A percentile compares a stretch with the other conserved stretches of the same genome.
These are phyloP conservation scores for Curvularia spicifera DNA, from an alignment of 2,329 filamentous ascomycete genomes.

Conservation along the genomic window DNA sequence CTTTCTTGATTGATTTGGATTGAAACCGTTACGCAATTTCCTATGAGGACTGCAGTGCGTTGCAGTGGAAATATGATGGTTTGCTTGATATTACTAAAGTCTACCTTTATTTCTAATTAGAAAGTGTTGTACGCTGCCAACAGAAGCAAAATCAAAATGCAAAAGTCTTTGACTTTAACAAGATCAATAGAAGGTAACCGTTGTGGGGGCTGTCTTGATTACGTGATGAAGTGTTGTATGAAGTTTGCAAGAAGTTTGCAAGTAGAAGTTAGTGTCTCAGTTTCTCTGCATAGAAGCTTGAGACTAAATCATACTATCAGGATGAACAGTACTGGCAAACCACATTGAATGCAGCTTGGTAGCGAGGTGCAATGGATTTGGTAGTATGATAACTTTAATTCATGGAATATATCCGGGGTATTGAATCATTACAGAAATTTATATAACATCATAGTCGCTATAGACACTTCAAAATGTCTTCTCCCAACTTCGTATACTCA, in stretches of 20 bases:
- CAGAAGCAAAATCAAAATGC: too few relatives aligned
- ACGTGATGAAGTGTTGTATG: too few relatives aligned
- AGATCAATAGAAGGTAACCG: too few relatives aligned
- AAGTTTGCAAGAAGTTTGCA: too few relatives aligned
- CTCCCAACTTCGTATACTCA: neutral
- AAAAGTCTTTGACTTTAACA: too few relatives aligned
- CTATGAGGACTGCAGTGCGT: neutral
- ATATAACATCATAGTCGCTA: neutral
- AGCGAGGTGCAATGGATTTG: neutral
- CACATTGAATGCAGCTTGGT: neutral
- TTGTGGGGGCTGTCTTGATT: too few relatives aligned
- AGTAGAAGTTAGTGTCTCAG: too few relatives aligned
- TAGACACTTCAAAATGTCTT: neutral
- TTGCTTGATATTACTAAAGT: too few relatives aligned
- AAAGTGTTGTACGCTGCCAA: too few relatives aligned
- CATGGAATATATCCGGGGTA: constrained; percentile 3
- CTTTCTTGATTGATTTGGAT: neutral
- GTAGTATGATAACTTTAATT: neutral
- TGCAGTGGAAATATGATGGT: neutral
- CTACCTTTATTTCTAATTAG: too few relatives aligned
- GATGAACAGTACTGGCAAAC: neutral
- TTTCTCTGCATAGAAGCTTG: too few relatives aligned
- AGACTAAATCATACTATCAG: too few relatives aligned
- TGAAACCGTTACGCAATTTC: neutral
- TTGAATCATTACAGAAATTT: neutral